phyloP scores from a whole-genome alignment of 495 filamentous ascomycete species.

The Penicillium waksmanii region DNA sequence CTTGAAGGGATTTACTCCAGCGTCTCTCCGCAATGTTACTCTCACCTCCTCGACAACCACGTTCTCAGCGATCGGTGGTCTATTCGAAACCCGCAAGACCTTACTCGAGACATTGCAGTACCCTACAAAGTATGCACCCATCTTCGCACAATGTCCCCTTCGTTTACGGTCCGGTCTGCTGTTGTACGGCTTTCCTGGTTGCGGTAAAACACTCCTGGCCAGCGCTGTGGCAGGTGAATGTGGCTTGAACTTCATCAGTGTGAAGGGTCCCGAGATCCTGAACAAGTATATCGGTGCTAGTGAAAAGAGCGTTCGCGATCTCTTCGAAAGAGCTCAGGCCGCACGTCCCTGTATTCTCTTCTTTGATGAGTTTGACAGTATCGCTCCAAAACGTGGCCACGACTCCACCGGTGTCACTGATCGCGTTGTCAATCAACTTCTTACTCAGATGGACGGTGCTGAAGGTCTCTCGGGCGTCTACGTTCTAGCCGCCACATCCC shows the following conservation, averaged over 20 bases:
- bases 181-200: slow-evolving; percentile 93
- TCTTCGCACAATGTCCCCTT: slow-evolving; percentile 93
- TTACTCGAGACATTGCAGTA: slow-evolving; percentile 95
- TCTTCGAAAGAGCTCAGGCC: slow-evolving; percentile 89
- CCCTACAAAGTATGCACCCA: slow-evolving; percentile 96
- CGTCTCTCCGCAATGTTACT: slow-evolving; percentile 90
- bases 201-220: slow-evolving; percentile 93
- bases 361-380: slow-evolving; percentile 98
- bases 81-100: slow-evolving; percentile 80
- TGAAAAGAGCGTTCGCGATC: slow-evolving; percentile 91
- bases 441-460: slow-evolving; percentile 99
- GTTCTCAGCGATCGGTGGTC: slow-evolving; percentile 88
- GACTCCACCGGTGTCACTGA: slow-evolving; percentile 97
- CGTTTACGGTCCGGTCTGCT: slow-evolving; percentile 89
- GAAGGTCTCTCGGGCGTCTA: slow-evolving; percentile 94
- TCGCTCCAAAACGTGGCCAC: slow-evolving; percentile 95
- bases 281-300: slow-evolving; percentile 98
- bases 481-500: slow-evolving; percentile 87
- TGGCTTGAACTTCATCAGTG: slow-evolving; percentile 95
- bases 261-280: slow-evolving; percentile 96
- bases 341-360: slow-evolving; percentile 92
- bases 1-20: slow-evolving; percentile 89
- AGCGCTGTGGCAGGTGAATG: slow-evolving; percentile 95
- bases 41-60: slow-evolving; percentile 86
- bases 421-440: slow-evolving; percentile 95